phyloP scores from a whole-genome alignment of 202 grass and related monocot genomes.

The Dendrocalamus latiflorus region DNA sequence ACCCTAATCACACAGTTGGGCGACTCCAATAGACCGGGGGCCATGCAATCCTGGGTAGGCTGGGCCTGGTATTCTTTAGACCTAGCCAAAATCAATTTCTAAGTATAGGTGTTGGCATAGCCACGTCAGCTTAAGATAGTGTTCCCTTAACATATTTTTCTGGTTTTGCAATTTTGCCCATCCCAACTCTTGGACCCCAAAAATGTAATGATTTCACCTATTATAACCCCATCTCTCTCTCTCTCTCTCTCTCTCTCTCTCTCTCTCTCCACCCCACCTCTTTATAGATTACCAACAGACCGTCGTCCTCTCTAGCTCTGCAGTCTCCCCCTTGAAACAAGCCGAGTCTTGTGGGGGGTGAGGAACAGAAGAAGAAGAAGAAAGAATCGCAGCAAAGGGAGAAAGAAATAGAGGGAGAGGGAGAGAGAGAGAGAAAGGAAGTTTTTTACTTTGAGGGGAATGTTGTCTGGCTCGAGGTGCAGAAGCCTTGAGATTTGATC shows the following conservation, averaged over 20 bases:
- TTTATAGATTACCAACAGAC: slow-evolving; percentile 40
- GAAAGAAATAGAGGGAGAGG: background rate
- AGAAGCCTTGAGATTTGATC: slow-evolving; percentile 23
- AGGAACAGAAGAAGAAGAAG: background rate
- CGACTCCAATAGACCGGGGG: background rate
- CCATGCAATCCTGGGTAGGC: background rate
- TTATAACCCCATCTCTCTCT: slow-evolving; percentile 19
- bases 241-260: too few species aligned
- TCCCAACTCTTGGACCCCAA: slow-evolving; percentile 23
- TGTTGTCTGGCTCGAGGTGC: slow-evolving; percentile 91
- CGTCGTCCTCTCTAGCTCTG: slow-evolving; percentile 5
- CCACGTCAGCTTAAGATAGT: slow-evolving; percentile 5
- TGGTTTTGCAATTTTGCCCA: slow-evolving; percentile 10
- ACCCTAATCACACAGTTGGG: slow-evolving; percentile 8
- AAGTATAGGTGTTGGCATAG: background rate
- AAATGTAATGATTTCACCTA: slow-evolving; percentile 61
- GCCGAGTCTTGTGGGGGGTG: slow-evolving; percentile 33
- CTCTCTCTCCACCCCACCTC: background rate
- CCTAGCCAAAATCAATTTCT: background rate
- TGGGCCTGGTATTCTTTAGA: background rate
- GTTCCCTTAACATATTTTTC: background rate
- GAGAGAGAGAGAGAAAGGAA: slow-evolving; percentile 14
- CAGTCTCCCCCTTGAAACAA: slow-evolving; percentile 38
- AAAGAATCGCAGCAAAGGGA: background rate
- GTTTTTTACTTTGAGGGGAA: slow-evolving; percentile 79